phyloP scores from a whole-genome alignment of 495 filamentous ascomycete species.

The Poronia punctata region DNA sequence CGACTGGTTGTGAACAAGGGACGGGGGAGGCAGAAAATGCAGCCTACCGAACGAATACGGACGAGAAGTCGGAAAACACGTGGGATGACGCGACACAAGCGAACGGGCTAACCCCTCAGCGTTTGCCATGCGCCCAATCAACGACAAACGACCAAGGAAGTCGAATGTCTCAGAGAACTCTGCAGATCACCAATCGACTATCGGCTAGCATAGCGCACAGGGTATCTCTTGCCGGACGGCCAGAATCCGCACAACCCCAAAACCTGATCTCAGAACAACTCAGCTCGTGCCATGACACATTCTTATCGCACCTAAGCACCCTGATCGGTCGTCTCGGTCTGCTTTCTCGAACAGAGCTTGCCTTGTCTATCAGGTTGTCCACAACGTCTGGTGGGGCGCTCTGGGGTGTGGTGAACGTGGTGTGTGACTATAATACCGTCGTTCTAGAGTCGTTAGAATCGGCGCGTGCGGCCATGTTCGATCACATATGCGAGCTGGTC shows the following conservation, averaged over 20 bases:
- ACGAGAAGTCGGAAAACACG: conserved; percentile 21
- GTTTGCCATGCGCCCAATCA: conserved; percentile 36
- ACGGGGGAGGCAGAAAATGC: conserved; percentile 29
- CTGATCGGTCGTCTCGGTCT: conserved; percentile 88
- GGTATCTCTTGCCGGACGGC: conserved; percentile 42
- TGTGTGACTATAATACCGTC: conserved; percentile 68
- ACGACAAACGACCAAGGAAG: conserved; percentile 28
- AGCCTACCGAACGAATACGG: conserved; percentile 28
- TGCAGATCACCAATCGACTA: conserved; percentile 28
- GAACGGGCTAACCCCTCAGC: conserved; percentile 27
- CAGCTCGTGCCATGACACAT: conserved; percentile 69
- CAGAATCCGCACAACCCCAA: conserved; percentile 34
- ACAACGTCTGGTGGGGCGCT: conserved; percentile 72
- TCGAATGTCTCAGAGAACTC: conserved; percentile 30
- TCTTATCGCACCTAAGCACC: conserved; percentile 79
- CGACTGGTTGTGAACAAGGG: conserved; percentile 30
- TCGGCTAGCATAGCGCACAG: conserved; percentile 50
- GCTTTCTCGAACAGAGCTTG: conserved; percentile 76
- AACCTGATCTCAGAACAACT: conserved; percentile 58
- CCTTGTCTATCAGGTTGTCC: conserved; percentile 62
- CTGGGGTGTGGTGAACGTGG: conserved; percentile 71
- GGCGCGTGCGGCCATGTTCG: conserved; percentile 72
- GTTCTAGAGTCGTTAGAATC: conserved; percentile 56
- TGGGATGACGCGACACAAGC: conserved; percentile 27
- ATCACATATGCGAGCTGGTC: conserved; percentile 69